phyloP scores from a whole-genome alignment of 768 basidiomycete species.

The Terana coerulea region DNA sequence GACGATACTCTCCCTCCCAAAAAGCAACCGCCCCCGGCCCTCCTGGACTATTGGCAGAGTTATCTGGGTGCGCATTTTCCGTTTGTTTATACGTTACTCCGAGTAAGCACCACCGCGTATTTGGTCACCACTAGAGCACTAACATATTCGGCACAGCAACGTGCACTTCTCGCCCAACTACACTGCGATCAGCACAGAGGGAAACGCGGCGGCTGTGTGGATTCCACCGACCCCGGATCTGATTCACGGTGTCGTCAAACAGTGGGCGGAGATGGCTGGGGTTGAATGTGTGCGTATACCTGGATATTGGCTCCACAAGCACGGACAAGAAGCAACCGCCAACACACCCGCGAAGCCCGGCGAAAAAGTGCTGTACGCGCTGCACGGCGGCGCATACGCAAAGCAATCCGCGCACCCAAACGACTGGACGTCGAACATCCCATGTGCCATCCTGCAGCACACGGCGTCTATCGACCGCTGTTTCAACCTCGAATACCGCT shows the following conservation, averaged over 20 bases:
- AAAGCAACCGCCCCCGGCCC: background rate
- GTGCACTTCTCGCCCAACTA: background rate
- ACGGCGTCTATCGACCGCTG: conserved; percentile 22
- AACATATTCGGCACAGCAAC: background rate
- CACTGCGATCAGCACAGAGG: background rate
- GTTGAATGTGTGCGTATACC: conserved; percentile 28
- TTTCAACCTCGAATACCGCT: conserved; percentile 46
- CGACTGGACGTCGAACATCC: conserved; percentile 1
- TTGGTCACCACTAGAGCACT: background rate
- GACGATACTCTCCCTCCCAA: background rate
- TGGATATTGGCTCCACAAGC: conserved; percentile 34
- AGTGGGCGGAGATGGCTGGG: conserved; percentile 25
- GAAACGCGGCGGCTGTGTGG: conserved; percentile 26
- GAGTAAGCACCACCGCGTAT: background rate
- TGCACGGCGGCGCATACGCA: conserved; percentile 31
- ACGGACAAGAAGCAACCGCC: conserved; percentile 10
- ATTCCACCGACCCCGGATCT: conserved; percentile 30
- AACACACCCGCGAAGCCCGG: conserved; percentile 22
- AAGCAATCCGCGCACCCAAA: conserved; percentile 13
- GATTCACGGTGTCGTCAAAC: conserved; percentile 28
- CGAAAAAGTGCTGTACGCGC: conserved; percentile 31
- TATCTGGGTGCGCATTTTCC: background rate
- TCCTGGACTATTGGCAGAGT: background rate
- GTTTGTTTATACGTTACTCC: background rate
- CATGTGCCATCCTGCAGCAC: conserved; percentile 14